Percentiles rank a stretch among this genome's conserved stretches.
Evolutionary conservation across 257 asterid species (phyloP).

Genomic region (Ligustrum vulgare): DNA sequence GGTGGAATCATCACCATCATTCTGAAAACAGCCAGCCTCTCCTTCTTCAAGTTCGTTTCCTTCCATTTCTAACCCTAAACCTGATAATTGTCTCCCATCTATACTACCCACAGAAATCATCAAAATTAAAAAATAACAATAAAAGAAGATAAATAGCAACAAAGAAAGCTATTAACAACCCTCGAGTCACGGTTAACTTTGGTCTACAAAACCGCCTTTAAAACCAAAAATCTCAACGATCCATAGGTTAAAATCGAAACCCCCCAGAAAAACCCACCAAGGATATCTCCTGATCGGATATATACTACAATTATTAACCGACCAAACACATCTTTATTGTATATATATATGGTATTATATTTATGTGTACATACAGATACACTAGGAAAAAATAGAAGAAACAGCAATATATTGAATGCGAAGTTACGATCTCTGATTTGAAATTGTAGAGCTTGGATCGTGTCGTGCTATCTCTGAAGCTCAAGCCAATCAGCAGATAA

Average conservation of each 20-base stretch:
- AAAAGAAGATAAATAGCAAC: conserved; percentile 17
- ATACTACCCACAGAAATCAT: conserved; percentile 80
- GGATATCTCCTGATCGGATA: conserved; percentile 44
- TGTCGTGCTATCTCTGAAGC: conserved; percentile 57
- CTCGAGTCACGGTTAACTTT: conserved; percentile 38
- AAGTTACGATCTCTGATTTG: conserved; percentile 30
- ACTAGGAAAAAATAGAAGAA: not conserved
- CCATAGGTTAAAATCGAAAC: conserved; percentile 33
- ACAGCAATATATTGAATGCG: not conserved
- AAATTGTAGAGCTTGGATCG: conserved; percentile 53
- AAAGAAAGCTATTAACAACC: conserved; percentile 23
- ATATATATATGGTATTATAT: conserved; percentile 7
- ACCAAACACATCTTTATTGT: conserved; percentile 28
- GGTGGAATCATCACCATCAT: conserved; percentile 53
- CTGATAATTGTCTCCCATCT: conserved; percentile 78
- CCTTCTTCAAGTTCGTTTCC: conserved; percentile 95
- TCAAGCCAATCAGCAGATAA: conserved; percentile 54
- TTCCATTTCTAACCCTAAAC: conserved; percentile 73
- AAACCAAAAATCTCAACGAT: conserved; percentile 34
- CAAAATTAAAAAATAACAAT: conserved; percentile 18
- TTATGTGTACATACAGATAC: conserved; percentile 20
- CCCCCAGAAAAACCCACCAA: conserved; percentile 41
- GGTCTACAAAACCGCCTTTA: conserved; percentile 14
- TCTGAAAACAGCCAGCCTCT: conserved; percentile 63
- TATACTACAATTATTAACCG: conserved; percentile 47